Evolutionary conservation across 2,329 filamentous ascomycete genomes (phyloP).

Genomic region (Colletotrichum graminicola): DNA sequence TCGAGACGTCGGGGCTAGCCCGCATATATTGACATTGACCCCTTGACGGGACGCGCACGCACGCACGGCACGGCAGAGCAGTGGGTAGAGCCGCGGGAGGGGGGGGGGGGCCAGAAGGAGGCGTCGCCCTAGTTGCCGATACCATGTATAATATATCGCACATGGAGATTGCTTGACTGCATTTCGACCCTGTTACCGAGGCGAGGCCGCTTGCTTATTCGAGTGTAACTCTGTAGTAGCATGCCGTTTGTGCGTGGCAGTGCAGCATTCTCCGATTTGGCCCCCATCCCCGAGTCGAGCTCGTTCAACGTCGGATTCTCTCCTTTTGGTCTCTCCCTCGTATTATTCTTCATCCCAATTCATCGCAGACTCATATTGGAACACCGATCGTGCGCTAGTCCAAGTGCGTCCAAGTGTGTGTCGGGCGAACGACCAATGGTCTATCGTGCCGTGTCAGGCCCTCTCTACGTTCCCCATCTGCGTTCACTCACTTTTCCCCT

Average conservation of each 20-base stretch:
- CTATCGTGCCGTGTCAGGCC: conserved; percentile 3
- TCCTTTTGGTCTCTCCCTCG: not conserved
- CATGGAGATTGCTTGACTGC: not conserved
- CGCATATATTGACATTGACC: not conserved
- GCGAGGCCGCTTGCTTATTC: not conserved
- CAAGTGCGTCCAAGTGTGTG: not conserved
- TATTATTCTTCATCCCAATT: not conserved
- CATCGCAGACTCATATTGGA: conserved; percentile 12
- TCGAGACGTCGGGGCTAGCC: conserved; percentile 8
- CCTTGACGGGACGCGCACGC: not conserved
- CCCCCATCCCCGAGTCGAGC: conserved; percentile 22
- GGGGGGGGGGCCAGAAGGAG: not conserved
- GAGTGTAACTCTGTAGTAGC: not conserved
- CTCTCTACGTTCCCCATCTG: conserved; percentile 6
- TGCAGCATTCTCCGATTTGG: not conserved
- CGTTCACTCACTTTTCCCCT: not conserved
- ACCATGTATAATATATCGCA: not conserved
- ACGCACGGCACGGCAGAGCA: no score
- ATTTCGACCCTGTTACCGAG: not conserved
- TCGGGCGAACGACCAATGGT: conserved; percentile 18
- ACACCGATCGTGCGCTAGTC: conserved; percentile 16
- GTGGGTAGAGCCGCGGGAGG: not conserved
- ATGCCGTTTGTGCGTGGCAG: not conserved
- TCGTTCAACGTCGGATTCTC: conserved; percentile 12
- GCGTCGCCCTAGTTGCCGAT: conserved; percentile 31